Percentiles rank a stretch among this genome's conserved stretches.
These are phyloP conservation scores for Sideroxylon spinosum DNA, from an alignment of 179 eudicot genomes.

Conservation along the genomic window DNA sequence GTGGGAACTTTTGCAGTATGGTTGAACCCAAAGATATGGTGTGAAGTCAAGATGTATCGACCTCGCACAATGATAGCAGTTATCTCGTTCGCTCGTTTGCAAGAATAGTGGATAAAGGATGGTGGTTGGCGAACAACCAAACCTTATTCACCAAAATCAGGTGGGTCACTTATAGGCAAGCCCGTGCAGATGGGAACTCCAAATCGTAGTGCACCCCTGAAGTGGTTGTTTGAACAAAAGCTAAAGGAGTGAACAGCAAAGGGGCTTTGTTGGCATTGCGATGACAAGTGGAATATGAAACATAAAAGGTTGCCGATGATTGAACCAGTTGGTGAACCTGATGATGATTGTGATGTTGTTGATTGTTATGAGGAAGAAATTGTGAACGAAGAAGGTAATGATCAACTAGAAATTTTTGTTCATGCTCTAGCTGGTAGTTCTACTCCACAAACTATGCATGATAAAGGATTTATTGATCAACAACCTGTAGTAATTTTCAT, in stretches of 20 bases:
- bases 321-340: background rate
- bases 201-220: background rate
- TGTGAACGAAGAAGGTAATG: background rate
- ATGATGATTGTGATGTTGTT: background rate
- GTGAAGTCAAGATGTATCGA: background rate
- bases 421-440: no score
- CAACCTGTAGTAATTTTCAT: no score
- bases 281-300: background rate
- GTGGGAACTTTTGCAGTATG: background rate
- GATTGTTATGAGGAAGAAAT: background rate
- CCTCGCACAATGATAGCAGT: background rate
- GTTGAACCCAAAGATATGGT: background rate
- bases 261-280: background rate
- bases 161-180: background rate
- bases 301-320: background rate
- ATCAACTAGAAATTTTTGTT: background rate
- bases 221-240: background rate
- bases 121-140: background rate
- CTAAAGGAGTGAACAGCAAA: background rate
- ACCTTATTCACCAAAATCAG: background rate
- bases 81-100: background rate
- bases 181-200: background rate
- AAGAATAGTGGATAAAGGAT: background rate
- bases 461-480: no score
- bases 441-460: no score